These are phyloP conservation scores for Penicillium concentricum DNA, from an alignment of 2,329 filamentous ascomycete genomes.

Conservation along the genomic window DNA sequence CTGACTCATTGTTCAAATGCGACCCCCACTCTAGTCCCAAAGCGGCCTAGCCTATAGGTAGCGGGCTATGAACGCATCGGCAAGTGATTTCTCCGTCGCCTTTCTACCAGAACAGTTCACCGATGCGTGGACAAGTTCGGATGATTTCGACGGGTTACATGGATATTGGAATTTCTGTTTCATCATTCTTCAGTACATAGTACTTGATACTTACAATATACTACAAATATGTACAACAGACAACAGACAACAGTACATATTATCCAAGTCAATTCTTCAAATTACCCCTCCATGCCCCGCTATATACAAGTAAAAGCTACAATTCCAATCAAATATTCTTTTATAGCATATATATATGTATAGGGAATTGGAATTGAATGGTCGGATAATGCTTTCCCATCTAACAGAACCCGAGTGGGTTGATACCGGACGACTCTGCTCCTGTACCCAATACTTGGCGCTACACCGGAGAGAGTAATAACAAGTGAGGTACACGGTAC, in stretches of 20 bases:
- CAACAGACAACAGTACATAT: too few relatives aligned
- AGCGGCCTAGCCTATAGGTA: conserved; percentile 18
- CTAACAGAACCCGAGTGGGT: conserved; percentile 25
- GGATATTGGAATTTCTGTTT: background rate
- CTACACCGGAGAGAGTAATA: conserved; percentile 19
- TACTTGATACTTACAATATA: background rate
- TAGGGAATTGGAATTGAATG: conserved; percentile 1
- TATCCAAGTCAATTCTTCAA: background rate
- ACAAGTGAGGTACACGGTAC: conserved; percentile 10
- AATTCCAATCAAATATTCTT: background rate
- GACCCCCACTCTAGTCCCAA: conserved; percentile 36
- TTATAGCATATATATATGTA: background rate
- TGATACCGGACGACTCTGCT: conserved; percentile 39
- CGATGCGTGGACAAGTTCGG: conserved; percentile 20
- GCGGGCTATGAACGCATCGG: conserved; percentile 23
- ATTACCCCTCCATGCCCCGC: conserved; percentile 25
- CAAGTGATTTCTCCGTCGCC: conserved; percentile 22
- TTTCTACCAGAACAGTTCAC: conserved; percentile 27
- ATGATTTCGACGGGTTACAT: background rate
- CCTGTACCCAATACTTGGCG: conserved; percentile 28
- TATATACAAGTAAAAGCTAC: conserved; percentile 7
- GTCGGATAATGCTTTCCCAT: conserved; percentile 19
- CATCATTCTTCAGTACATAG: background rate
- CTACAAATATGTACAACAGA: too few relatives aligned
- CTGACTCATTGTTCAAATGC: conserved; percentile 3